Base-by-base conservation (phyloP, 768 basidiomycete species). In the Calvatia gigantea region DNA sequence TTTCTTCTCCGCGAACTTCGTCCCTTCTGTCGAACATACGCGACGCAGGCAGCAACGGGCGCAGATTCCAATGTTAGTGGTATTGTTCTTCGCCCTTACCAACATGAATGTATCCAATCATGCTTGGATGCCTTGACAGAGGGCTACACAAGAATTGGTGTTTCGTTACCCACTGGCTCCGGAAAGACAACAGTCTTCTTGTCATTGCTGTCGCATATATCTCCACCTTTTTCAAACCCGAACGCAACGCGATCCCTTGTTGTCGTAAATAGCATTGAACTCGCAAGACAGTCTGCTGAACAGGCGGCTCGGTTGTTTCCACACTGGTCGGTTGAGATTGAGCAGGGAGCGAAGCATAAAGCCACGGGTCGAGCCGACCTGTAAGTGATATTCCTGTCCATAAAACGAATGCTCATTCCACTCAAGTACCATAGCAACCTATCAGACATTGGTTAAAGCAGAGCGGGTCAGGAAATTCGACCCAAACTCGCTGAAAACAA, bases 161-260 rank as follows among this genome's bases (percentile, higher is more conserved):
- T 93, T 19, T 92, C 89, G 6, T 71, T 92, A 4, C 92, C 93
- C 39, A 92, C 91, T 29, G 93, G 92, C 23, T 82, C 90, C 15
- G 85, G 85, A 3, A 98, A 98, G 70, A 98, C 95, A 0, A 90
- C 91, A 0, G 87, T 97, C 51, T 98, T 98, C 70, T 84, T 94
- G 33, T 82, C 84, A 2, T 81, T 98, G 19, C 76, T 96, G 17
- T 83, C 85, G 7, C 80, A 83, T 5, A 77, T 96, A 28, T 56
- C 67, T 6, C 64, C 83, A 6, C 80, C 82, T 1, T 43, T 57
- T 3, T 64, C 66, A 6, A 73, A 75, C 33, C 71, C 76, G 12
- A 53, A 63, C 19, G 86, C 84, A 15, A 78, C 72, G 19, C 74
- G 79, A 45, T 82, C 89, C 6, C 72, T 98, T 56, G 85, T 98